Evolutionary conservation across 352 stramenopile genomes (phyloP).

Genomic region (Phytopythium mirpurense): DNA sequence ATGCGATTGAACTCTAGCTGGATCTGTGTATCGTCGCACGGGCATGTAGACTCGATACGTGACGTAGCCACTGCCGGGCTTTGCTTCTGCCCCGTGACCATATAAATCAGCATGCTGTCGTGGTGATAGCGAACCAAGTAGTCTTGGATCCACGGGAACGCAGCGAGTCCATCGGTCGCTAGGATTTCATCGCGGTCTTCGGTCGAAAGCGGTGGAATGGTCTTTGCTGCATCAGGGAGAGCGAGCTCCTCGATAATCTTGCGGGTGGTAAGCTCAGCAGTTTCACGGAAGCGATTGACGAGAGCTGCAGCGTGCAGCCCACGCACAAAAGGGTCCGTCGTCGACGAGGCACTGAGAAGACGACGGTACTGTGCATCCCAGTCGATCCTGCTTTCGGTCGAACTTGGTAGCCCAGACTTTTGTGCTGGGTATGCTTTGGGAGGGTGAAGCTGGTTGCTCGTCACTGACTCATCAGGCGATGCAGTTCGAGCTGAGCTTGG

Average conservation of each 20-base stretch:
- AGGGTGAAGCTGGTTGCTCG: background rate
- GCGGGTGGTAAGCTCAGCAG: slow-evolving; percentile 7
- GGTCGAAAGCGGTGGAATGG: slow-evolving; percentile 6
- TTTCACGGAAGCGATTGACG: background rate
- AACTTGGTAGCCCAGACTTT: background rate
- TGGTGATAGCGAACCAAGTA: slow-evolving; percentile 23
- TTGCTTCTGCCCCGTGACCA: slow-evolving; percentile 5
- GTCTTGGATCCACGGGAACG: slow-evolving; percentile 1
- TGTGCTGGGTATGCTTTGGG: background rate
- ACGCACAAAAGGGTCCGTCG: background rate
- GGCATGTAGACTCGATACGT: background rate
- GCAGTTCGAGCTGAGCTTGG: background rate
- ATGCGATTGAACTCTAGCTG: slow-evolving; percentile 22
- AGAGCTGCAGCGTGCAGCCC: background rate
- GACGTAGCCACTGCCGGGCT: background rate
- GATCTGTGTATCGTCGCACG: background rate
- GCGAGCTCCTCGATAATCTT: slow-evolving; percentile 33
- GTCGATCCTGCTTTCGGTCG: background rate
- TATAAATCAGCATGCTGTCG: slow-evolving; percentile 33
- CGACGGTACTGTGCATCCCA: background rate
- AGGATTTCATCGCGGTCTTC: slow-evolving; percentile 33
- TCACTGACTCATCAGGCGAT: background rate
- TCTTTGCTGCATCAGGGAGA: slow-evolving; percentile 19
- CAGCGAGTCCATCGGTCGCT: slow-evolving; percentile 21
- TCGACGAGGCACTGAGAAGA: background rate